Evolutionary conservation across 441 rosid genomes (phyloP), one percentile per base, ranked within the genome.

Genomic region (Sinapis alba): DNA sequence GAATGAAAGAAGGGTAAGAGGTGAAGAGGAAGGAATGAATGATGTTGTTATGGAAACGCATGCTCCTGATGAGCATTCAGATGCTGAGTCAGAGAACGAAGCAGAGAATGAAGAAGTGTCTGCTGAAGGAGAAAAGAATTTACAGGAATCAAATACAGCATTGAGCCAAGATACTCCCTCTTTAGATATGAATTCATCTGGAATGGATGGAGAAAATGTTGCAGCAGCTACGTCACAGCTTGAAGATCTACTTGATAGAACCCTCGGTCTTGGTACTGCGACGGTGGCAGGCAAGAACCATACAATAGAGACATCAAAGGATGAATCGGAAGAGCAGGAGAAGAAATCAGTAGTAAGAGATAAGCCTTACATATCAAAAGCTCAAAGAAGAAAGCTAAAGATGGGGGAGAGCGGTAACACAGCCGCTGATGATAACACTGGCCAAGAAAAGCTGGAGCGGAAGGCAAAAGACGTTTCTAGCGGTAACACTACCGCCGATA

Each of bases 1-100:
- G 82, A 93, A 93, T 85, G 99, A 96, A 82, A 89, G 99, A 85
- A 86, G 96, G 82, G 89, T 96, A 68, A 87, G 98, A 78, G 98
- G 97, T 21, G 99, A 96, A 78, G 98, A 93, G 80, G 99, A 96
- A 78, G 95, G 88, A 64, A 57, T 60, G 26, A 81, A 86, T 80
- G 93, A 87, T 83, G 78, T 69, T 51, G 90, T 86, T 77, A 97
- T 54, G 60, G 60, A 83, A 58, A 79, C 62, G 2, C 63, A 74
- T 64, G 72, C 72, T 65, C 72, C 76, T 47, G 91, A 88, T 78
- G 90, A 85, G 82, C 82, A 75, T 62, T 83, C 89, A 56, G 93
- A 87, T 73, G 67, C 87, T 32, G 97, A 85, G 62, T 85, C 88
- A 27, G 97, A 91, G 74, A 77, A 80, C 60, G 91, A 82, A 71